Base-by-base conservation (phyloP, 805 yeast genomes). In the Candida silvicultrix region DNA sequence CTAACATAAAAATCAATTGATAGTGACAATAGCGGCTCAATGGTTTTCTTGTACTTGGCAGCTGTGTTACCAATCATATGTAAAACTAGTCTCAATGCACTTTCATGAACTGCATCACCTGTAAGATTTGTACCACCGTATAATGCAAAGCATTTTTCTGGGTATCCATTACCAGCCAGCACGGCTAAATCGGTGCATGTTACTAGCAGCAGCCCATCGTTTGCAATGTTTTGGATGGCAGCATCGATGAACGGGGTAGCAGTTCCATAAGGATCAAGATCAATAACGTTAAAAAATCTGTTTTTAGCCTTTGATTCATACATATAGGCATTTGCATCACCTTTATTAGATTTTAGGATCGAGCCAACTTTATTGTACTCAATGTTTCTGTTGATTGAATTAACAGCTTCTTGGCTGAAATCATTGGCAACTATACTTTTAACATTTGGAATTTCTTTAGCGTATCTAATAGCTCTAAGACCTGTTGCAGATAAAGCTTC, bases 111-210 rank as follows among this genome's bases (percentile, higher is more conserved):
- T 21, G 89, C 81, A 59, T 88, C 97, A 47, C 78, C 80, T 50
- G 92, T 85, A 58, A 89, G 72, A 51, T 92, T 89, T 46, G 83
- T 83, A 20, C 99, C 99, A 19, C 99, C 98, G 62, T 94, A 94
- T 16, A 87, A 71, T 0, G 97, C 89, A 69, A 82, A 94, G 66
- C 98, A 92, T 66, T 94, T 94, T 57, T 94, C 99, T 0, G 98
- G 97, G 63, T 92, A 92, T 14, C 95, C 95, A 52, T 84, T 83
- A 18, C 99, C 99, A 1, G 98, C 98, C 45, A 94, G 72, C 1
- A 94, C 97, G 0, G 96, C 96, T 15, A 95, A 75, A 67, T 94
- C 99, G 0, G 99, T 94, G 64, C 99, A 94, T 0, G 99, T 94
- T 3, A 94, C 92, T 43, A 94, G 69, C 53, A 94, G 66, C 38